Evolutionary conservation across 257 asterid genomes (phyloP), one percentile per base, ranked within the genome.

Genomic region (Solanum commersonii): DNA sequence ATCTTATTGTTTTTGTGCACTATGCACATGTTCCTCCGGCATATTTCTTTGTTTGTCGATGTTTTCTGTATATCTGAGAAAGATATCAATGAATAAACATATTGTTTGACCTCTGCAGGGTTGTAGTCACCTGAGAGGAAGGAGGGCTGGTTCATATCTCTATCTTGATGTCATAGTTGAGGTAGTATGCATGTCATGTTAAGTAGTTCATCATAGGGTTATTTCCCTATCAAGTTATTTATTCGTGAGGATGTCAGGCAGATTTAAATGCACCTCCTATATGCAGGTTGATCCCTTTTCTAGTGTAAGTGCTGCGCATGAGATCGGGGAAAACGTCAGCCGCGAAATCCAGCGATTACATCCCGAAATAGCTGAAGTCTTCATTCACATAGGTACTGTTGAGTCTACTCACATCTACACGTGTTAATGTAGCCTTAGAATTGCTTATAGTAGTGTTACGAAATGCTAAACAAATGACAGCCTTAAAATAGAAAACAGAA

Each of bases 261-360:
- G 87, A 25, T 87, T 65, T 31, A 49, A 84, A 60, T 87, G 88
- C 65, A 11, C 37, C 87, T 88, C 27, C 22, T 76, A 85, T 1
- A 20, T 90, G 90, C 90, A 97, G 99, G 99, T 97, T 22, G 98
- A 96, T 86, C 99, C 99, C 18, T 97, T 96, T 89, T 95, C 98
- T 86, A 97, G 99, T 90, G 98, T 96, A 72, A 97, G 98, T 90
- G 98, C 95, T 90, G 99, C 98, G 22, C 96, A 97, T 89, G 98
- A 94, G 84, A 84, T 97, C 79, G 99, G 96, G 74, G 98, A 96
- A 90, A 92, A 91, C 89, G 99, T 97, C 70, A 94, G 95, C 72
- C 91, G 60, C 88, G 93, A 90, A 88, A 93, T 97, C 85, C 99
- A 96, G 88, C 93, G 84, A 88, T 90, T 91, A 89, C 95, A 95